phyloP scores from a whole-genome alignment of 208 protist genomes.

The Wallacemonas collosoma region DNA sequence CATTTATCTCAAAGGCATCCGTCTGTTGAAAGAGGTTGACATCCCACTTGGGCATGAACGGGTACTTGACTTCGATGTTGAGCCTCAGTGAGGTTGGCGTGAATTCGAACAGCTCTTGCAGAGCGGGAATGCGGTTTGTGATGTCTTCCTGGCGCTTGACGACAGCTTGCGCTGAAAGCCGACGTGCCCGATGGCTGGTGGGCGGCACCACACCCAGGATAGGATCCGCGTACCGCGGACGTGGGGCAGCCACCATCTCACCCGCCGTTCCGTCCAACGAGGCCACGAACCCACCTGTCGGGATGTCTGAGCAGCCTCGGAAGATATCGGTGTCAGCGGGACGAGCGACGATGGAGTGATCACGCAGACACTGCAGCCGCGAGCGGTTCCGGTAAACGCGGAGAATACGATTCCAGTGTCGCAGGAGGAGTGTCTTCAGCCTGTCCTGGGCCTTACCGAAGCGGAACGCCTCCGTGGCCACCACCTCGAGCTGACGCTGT shows the following conservation, averaged over 20 bases:
- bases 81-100: slow-evolving; percentile 60
- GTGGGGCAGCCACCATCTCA: neutral
- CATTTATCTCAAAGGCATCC: slow-evolving; percentile 82
- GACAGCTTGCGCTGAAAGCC: slow-evolving; percentile 26
- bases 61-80: slow-evolving; percentile 85
- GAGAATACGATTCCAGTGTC: slow-evolving; percentile 52
- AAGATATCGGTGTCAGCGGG: slow-evolving; percentile 13
- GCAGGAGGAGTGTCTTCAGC: slow-evolving; percentile 59
- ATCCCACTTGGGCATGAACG: slow-evolving; percentile 69
- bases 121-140: slow-evolving; percentile 62
- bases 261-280: neutral
- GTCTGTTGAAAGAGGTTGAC: slow-evolving; percentile 73
- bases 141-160: slow-evolving; percentile 63
- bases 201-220: neutral
- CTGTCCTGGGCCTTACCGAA: slow-evolving; percentile 39
- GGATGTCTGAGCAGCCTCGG: slow-evolving; percentile 19
- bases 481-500: slow-evolving; percentile 51
- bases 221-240: neutral
- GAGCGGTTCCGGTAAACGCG: slow-evolving; percentile 31
- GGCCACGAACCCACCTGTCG: neutral
- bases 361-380: slow-evolving; percentile 19
- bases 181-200: slow-evolving; percentile 5
- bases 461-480: slow-evolving; percentile 64
- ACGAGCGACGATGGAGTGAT: slow-evolving; percentile 9
- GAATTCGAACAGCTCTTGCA: slow-evolving; percentile 60